Evolutionary conservation across 2,329 filamentous ascomycete genomes (phyloP), one percentile per base, ranked within the genome.

Genomic region (Mariannaea sp.): DNA sequence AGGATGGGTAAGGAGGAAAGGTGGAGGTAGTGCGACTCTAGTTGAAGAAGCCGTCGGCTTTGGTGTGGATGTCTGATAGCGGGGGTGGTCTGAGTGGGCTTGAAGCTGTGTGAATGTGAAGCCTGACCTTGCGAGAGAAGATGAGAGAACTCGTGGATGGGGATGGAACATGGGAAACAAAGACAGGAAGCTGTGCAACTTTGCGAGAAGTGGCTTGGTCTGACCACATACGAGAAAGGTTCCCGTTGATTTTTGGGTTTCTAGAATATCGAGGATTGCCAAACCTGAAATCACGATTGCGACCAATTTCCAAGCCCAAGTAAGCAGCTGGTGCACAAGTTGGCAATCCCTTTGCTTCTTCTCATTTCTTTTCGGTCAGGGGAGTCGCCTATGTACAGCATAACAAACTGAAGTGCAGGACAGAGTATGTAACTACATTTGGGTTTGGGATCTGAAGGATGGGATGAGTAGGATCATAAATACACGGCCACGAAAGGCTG

Each of bases 1-100:
- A 53, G 51, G 58, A 59, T 30, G 55, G 56, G 51, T 45, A 61
- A 55, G 42, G 47, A 53, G 47, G 30, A 42, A 26, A 45, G 48
- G 59, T 43, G 55, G 57, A 56, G 22, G 55, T 58, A 49, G 51
- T 53, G 46, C 47, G 52, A 58, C 54, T 55, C 46, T 49, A 53
- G 56, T 44, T 51, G 44, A 54, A 53, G 56, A 39, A n/a, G 36
- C 54, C 51, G 57, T 40, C 32, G 33, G 53, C 47, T 55, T 55
- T 45, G n/a, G 9, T 32, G 13, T 54, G 53, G 53, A 41, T 20
- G 48, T 49, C 13, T 50, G 54, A 12, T 56, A 45, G 55, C 52
- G 55, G 57, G 55, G 52, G 56, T 53, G 26, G 36, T 49, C 19
- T n/a, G n/a, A 36, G 7, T 38, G 16, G 36, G n/a, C 38, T 17